Conservation (phyloP, 805 yeast genomes). For the Metschnikowia rubicola region DNA sequence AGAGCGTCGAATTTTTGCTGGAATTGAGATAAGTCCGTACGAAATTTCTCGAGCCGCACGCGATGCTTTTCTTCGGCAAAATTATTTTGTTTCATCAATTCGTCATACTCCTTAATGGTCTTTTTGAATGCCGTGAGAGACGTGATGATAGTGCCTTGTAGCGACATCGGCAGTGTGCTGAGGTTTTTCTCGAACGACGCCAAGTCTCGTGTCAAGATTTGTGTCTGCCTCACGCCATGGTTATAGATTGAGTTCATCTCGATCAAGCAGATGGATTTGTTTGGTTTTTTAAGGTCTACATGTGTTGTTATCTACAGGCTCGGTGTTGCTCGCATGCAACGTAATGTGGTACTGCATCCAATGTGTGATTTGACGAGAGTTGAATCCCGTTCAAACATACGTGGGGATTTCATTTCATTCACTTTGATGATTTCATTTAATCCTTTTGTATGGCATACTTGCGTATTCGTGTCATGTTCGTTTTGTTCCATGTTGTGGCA, state of each 20-base stretch:
- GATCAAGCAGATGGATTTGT: neutral
- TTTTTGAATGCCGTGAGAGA: constrained; percentile 71
- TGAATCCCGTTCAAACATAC: no score
- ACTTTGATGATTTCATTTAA: no score
- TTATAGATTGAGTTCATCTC: constrained; percentile 76
- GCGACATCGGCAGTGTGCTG: constrained; percentile 66
- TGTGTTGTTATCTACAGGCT: neutral
- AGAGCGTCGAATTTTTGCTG: constrained; percentile 50
- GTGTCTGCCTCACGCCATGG: constrained; percentile 85
- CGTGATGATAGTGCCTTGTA: constrained; percentile 77
- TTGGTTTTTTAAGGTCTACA: neutral
- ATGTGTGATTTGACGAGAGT: no score
- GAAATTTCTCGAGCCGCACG: constrained; percentile 55
- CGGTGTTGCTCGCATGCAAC: neutral
- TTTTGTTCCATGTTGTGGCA: no score
- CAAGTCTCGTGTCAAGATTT: constrained; percentile 65
- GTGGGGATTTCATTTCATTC: no score
- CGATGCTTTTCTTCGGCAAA: constrained; percentile 49
- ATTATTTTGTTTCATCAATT: constrained; percentile 57
- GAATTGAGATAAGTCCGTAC: constrained; percentile 43
- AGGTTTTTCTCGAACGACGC: constrained; percentile 62
- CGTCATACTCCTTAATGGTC: constrained; percentile 68
- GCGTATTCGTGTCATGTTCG: no score
- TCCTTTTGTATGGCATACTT: no score
- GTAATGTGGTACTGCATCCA: no score